Base-by-base conservation (phyloP, 345 rosid genomes). In the Hibiscus syriacus region DNA sequence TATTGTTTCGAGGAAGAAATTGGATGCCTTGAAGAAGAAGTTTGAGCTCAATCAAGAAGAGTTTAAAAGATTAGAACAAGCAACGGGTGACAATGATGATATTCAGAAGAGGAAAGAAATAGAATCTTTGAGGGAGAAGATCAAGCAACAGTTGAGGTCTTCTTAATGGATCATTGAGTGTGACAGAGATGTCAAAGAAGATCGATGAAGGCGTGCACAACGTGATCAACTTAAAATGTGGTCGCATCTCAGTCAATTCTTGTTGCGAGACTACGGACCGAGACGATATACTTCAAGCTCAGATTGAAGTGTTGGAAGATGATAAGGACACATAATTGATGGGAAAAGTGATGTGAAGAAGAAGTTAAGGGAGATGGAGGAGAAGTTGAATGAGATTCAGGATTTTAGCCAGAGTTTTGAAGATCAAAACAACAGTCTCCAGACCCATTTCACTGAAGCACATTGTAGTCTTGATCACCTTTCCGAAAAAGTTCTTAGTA, bases 121-220 rank as follows among this genome's bases (percentile, higher is more conserved):
- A 71, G 87, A 76, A 70, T 29, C 71, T 13, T 63, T 82, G 12
- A 78, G 75, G 23, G 82, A 79, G 62, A 91, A 80, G 82, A 84
- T 86, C 29, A 82, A 82, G 81, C 85, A 84, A 54, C 89, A 88
- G 27, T 77, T 30, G 84, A 83, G 49, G 84, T 61, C 5, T 86
- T 79, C 48, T 67, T 20, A 25, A 61, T 74, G 70, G 85, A 38
- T 77, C 85, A 9, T 80, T 84, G 16, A 80, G 66, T 2, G 87
- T 81, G 50, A 59, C 83, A 16, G 96, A 95, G 53, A 83, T 92
- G 86, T 88, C 88, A 12, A 97, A 92, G 87, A 88, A 80, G 79
- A 91, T 95, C 10, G 94, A 95, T 75, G 96, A 85, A 71, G 87
- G 88, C 27, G 98, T 86, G 67, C 81, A 80, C 82, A 92, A 87